Conservation (phyloP, 805 yeast genomes). For the Candida pini region DNA sequence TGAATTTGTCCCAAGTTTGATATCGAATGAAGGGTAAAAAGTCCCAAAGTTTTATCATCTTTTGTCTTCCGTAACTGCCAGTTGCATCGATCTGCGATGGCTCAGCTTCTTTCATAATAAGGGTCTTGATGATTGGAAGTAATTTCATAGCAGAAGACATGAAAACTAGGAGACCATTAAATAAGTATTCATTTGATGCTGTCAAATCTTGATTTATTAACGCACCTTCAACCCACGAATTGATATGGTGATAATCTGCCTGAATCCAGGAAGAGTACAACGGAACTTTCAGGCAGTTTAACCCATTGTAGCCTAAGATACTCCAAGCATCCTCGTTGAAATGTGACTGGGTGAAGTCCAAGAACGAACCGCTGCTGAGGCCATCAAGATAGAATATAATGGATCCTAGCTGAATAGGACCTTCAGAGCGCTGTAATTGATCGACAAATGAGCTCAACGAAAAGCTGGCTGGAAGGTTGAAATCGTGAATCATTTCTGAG, state of each 20-base stretch:
- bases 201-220: slow-evolving; percentile 5
- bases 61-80: background rate
- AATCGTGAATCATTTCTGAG: no score
- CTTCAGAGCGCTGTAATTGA: slow-evolving; percentile 5
- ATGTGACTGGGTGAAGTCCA: no score
- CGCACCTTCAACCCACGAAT: slow-evolving; percentile 11
- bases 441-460: slow-evolving; percentile 7
- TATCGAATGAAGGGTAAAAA: slow-evolving; percentile 11
- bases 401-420: slow-evolving; percentile 15
- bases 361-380: background rate
- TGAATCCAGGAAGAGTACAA: slow-evolving; percentile 9
- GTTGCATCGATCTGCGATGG: slow-evolving; percentile 2
- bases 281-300: slow-evolving; percentile 9
- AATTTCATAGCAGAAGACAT: slow-evolving; percentile 5
- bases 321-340: slow-evolving; percentile 2
- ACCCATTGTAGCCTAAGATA: slow-evolving; percentile 4
- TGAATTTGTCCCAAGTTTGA: slow-evolving; percentile 12
- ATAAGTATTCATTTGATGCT: slow-evolving; percentile 6
- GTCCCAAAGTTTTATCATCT: slow-evolving; percentile 11
- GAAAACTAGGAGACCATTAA: slow-evolving; percentile 11
- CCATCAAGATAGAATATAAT: slow-evolving; percentile 11
- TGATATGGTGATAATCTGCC: slow-evolving; percentile 6
- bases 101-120: slow-evolving; percentile 3
- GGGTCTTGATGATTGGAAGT: slow-evolving; percentile 5
- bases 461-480: no score